These are phyloP conservation scores for Sphaerulina musiva DNA, from an alignment of 2,329 filamentous ascomycete genomes.

Conservation along the genomic window DNA sequence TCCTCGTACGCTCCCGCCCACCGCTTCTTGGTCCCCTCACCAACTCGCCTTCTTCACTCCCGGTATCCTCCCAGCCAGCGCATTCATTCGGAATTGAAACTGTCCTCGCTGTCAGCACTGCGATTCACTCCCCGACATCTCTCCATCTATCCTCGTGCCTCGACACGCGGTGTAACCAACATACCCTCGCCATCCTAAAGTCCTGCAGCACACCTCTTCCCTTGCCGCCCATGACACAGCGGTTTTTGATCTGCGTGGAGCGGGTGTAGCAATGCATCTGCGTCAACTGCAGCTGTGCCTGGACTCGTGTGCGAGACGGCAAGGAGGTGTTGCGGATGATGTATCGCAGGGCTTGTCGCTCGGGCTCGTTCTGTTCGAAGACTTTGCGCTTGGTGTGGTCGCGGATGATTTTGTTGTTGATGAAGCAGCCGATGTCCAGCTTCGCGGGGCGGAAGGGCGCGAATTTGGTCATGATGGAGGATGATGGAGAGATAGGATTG, in stretches of 20 bases:
- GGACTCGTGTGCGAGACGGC: slow-evolving; percentile 70
- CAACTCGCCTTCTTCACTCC: slow-evolving; percentile 96
- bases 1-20: too few relatives aligned
- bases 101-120: slow-evolving; percentile 36
- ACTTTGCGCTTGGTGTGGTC: slow-evolving; percentile 96
- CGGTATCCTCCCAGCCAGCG: slow-evolving; percentile 74
- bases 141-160: neutral
- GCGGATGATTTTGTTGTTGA: slow-evolving; percentile 80
- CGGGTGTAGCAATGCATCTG: slow-evolving; percentile 97
- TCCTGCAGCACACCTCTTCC: slow-evolving; percentile 83
- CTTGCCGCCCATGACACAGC: slow-evolving; percentile 88
- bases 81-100: slow-evolving; percentile 91
- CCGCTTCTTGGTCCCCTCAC: slow-evolving; percentile 43
- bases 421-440: slow-evolving; percentile 79
- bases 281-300: slow-evolving; percentile 85
- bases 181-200: slow-evolving; percentile 84
- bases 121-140: neutral
- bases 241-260: slow-evolving; percentile 86
- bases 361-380: slow-evolving; percentile 76
- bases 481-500: neutral
- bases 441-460: slow-evolving; percentile 61
- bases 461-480: slow-evolving; percentile 54
- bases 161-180: slow-evolving; percentile 31
- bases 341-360: slow-evolving; percentile 77
- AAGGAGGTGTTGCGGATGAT: slow-evolving; percentile 89